Evolutionary conservation across 345 rosid species (phyloP).

Genomic region (Kernera saxatilis): DNA sequence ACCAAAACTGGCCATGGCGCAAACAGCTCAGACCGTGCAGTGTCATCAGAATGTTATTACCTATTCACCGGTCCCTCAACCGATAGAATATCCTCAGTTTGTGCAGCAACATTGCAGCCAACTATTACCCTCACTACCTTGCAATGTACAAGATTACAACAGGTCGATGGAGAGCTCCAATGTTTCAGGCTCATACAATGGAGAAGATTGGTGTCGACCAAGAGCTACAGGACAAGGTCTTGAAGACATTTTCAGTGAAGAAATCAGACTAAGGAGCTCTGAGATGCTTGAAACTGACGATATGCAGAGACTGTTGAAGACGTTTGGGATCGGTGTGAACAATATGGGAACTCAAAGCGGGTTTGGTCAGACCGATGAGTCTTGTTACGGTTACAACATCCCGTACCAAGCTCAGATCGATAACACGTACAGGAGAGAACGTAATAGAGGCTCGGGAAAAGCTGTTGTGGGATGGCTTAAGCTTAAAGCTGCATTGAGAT

Average conservation of each 20-base stretch:
- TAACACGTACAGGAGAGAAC: conserved; percentile 31
- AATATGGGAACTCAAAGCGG: conserved; percentile 30
- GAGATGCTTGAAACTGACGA: conserved; percentile 88
- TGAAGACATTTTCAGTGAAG: conserved; percentile 66
- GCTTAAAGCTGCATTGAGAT: conserved; percentile 78
- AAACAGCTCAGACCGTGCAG: conserved; percentile 19
- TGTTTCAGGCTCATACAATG: conserved; percentile 31
- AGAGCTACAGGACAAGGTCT: conserved; percentile 41
- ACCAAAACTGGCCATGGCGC: conserved; percentile 2
- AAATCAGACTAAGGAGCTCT: conserved; percentile 66
- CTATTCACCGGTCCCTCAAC: conserved; percentile 41
- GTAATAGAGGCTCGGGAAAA: conserved; percentile 61
- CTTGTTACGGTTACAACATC: conserved; percentile 47
- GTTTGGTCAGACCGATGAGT: conserved; percentile 49
- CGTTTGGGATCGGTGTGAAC: conserved; percentile 53
- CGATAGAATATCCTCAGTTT: conserved; percentile 54
- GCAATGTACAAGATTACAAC: conserved; percentile 41
- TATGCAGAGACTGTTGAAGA: conserved; percentile 79
- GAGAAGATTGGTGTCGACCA: conserved; percentile 61
- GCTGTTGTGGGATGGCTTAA: conserved; percentile 97
- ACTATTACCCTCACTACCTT: conserved; percentile 34
- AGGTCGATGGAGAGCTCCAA: conserved; percentile 43
- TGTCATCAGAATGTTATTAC: conserved; percentile 34
- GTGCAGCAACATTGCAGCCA: conserved; percentile 38
- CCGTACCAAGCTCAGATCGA: conserved; percentile 50